Evolutionary conservation across 805 yeast species (phyloP), one percentile per base, ranked within the genome.

Genomic region (Candida peoriensis): DNA sequence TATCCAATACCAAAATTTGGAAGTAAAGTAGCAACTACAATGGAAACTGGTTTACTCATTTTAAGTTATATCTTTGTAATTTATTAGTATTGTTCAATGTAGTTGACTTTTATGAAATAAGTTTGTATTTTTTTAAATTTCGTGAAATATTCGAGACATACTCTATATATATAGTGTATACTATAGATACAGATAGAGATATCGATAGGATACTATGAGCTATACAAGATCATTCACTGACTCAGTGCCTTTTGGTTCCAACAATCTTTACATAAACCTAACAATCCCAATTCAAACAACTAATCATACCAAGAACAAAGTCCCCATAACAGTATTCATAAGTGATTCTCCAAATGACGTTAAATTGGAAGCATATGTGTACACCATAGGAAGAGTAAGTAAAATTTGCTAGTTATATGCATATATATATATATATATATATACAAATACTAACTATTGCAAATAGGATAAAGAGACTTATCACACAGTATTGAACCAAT

Each of bases 1-100:
- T 61, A 66, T 1, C 98, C 98, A 29, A 93, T 93, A 0, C 97
- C 97, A 46, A 76, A 64, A 2, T 68, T 70, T 2, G 97, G 95
- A 42, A 76, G 56, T 24, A 93, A 60, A 0, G 95, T 93, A 0
- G 98, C 98, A 20, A 93, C 95, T 6, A 93, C 75, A 24, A 86
- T 64, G 4, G 84, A 67, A 8, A 80, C 64, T 19, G 69, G 68
- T 18, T 60, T 57, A 17, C 24, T 29, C 18, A 28, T 16, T n/a
- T n/a, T n/a, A n/a, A n/a, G n/a, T n/a, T n/a, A n/a, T n/a, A n/a
- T n/a, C n/a, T n/a, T n/a, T n/a, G n/a, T n/a, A n/a, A n/a, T n/a
- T n/a, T n/a, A n/a, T n/a, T n/a, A n/a, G 20, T 32, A 8, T 9
- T 20, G 39, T 8, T 8, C 22, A 20, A 8, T 37, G 20, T 20